These are phyloP conservation scores for Lentinus tigrinus DNA, from an alignment of 768 basidiomycete genomes.

Conservation along the genomic window DNA sequence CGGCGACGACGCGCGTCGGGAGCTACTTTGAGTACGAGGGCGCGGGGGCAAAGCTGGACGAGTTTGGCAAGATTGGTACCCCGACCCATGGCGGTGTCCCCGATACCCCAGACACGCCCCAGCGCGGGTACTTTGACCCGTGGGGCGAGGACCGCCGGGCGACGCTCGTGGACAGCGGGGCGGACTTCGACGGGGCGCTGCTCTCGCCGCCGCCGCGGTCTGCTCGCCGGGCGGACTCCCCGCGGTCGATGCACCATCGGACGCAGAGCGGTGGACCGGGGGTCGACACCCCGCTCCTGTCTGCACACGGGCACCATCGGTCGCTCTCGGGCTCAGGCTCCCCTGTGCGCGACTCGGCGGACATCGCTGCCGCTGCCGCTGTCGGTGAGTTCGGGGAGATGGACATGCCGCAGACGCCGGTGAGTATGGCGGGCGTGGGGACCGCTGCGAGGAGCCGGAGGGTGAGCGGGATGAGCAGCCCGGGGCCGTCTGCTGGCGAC, in stretches of 20 bases:
- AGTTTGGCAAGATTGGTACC: slow-evolving; percentile 10
- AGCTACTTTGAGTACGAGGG: neutral
- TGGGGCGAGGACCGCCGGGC: neutral
- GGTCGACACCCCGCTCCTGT: slow-evolving; percentile 32
- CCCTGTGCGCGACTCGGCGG: slow-evolving; percentile 7
- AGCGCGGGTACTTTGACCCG: slow-evolving; percentile 9
- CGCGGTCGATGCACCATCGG: slow-evolving; percentile 23
- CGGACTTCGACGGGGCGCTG: neutral
- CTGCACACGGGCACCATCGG: slow-evolving; percentile 18
- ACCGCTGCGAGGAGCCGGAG: slow-evolving; percentile 24
- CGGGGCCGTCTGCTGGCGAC: neutral
- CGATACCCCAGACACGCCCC: neutral
- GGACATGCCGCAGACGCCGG: slow-evolving; percentile 1
- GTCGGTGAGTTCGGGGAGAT: slow-evolving; percentile 30
- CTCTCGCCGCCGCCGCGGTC: slow-evolving; percentile 4
- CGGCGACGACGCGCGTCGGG: slow-evolving; percentile 26
- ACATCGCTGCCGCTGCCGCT: neutral
- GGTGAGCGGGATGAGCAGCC: neutral
- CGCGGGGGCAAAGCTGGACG: slow-evolving; percentile 18
- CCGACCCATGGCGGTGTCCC: slow-evolving; percentile 1
- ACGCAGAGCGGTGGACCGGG: slow-evolving; percentile 25
- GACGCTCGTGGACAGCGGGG: neutral
- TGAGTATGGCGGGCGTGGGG: slow-evolving; percentile 47
- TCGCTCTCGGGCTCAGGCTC: slow-evolving; percentile 22
- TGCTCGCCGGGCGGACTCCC: slow-evolving; percentile 1